These are phyloP conservation scores for Saururus chinensis DNA, from an alignment of 164 flowering plant species.

Conservation along the genomic window DNA sequence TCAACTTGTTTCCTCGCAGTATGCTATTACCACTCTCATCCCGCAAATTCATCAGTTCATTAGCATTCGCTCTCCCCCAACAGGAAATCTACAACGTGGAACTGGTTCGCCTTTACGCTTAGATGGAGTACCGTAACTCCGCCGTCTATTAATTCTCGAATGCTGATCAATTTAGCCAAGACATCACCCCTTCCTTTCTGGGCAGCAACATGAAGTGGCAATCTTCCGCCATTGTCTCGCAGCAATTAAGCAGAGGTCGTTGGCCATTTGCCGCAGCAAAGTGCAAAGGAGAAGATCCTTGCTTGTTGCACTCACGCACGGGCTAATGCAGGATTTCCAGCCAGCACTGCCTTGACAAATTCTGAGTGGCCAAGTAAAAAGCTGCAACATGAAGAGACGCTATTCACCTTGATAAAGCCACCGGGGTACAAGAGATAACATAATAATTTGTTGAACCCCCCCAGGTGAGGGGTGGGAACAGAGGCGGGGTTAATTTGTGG, in stretches of 20 bases:
- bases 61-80: neutral
- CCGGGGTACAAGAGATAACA: no score
- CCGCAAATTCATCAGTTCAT: neutral
- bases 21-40: slow-evolving; percentile 3
- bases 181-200: neutral
- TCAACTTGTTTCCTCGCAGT: neutral
- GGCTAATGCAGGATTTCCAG: no score
- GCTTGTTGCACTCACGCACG: no score
- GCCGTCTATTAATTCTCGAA: neutral
- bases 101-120: neutral
- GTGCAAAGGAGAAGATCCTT: no score
- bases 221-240: neutral
- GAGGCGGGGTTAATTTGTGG: no score
- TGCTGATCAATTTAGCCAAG: neutral
- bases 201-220: slow-evolving; percentile 8
- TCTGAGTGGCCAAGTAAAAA: no score
- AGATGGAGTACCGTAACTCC: slow-evolving; percentile 3
- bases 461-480: no score
- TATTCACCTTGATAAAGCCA: no score
- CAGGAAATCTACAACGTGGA: slow-evolving; percentile 1
- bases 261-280: no score
- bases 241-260: slow-evolving; percentile 1
- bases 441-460: no score
- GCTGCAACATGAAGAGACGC: no score
- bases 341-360: no score